Evolutionary conservation across 495 filamentous ascomycete genomes (phyloP).

Genomic region (Penicillium daleae): DNA sequence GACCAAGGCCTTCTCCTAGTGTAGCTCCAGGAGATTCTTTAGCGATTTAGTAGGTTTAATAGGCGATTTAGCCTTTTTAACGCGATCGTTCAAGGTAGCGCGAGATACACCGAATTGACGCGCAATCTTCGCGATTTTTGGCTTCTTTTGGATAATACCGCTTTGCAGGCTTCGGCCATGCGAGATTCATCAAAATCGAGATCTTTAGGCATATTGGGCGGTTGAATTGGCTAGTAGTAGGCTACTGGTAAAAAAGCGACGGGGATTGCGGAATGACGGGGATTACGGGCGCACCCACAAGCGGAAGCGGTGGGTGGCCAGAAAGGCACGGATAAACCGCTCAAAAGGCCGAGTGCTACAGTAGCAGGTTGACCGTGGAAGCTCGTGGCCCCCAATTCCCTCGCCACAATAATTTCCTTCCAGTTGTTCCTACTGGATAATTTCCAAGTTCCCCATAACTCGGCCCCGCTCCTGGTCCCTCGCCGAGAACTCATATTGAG

Average conservation of each 20-base stretch:
- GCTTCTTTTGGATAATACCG: not conserved
- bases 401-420: not conserved
- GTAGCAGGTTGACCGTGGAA: not conserved
- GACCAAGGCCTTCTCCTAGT: conserved; percentile 1
- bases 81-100: not conserved
- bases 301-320: too few relatives aligned
- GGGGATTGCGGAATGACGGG: too few relatives aligned
- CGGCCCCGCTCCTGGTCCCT: not conserved
- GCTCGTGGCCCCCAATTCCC: not conserved
- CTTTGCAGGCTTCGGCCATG: not conserved
- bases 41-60: too few relatives aligned
- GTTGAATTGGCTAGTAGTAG: too few relatives aligned
- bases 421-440: not conserved
- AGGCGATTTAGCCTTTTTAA: too few relatives aligned
- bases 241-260: too few relatives aligned
- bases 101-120: not conserved
- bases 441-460: not conserved
- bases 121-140: not conserved
- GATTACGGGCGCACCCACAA: too few relatives aligned
- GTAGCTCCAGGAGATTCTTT: too few relatives aligned
- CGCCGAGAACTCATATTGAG: not conserved
- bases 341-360: too few relatives aligned
- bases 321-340: too few relatives aligned
- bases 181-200: not conserved
- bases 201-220: too few relatives aligned